Conservation (phyloP, 352 stramenopile species). For the Aphanomyces astaci region DNA sequence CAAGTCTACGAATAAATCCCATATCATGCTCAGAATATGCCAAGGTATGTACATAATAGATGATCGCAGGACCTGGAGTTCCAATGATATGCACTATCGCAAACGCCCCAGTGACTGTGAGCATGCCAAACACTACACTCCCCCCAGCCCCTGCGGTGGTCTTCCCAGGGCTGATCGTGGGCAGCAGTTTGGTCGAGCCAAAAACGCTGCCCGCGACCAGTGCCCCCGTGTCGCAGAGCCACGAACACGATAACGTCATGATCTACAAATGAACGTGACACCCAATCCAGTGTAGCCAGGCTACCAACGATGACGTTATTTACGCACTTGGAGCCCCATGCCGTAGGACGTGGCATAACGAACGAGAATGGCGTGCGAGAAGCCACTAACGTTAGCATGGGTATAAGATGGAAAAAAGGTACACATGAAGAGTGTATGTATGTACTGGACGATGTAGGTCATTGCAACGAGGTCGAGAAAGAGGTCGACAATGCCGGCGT, state of each 20-base stretch:
- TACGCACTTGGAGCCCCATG: constrained; percentile 32
- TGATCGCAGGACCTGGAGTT: too few species aligned
- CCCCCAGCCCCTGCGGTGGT: constrained; percentile 47
- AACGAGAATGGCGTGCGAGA: constrained; percentile 54
- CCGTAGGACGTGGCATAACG: constrained; percentile 40
- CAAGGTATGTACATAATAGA: too few species aligned
- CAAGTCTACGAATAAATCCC: too few species aligned
- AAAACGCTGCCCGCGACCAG: constrained; percentile 48
- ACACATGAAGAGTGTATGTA: neutral
- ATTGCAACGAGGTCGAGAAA: constrained; percentile 52
- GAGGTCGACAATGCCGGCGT: constrained; percentile 24
- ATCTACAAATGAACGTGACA: constrained; percentile 29
- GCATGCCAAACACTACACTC: constrained; percentile 41
- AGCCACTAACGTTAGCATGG: constrained; percentile 26
- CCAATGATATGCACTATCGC: too few species aligned
- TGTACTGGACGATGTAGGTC: constrained; percentile 39
- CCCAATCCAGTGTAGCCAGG: too few species aligned
- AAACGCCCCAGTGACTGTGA: constrained; percentile 41
- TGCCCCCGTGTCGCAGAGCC: constrained; percentile 59
- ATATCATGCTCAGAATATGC: too few species aligned
- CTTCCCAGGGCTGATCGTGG: constrained; percentile 59
- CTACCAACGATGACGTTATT: neutral
- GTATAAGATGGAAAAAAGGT: neutral
- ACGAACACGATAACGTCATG: constrained; percentile 49
- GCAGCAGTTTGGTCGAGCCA: constrained; percentile 51